phyloP scores from a whole-genome alignment of 2,329 filamentous ascomycete genomes.

The Erysiphe pulchra region DNA sequence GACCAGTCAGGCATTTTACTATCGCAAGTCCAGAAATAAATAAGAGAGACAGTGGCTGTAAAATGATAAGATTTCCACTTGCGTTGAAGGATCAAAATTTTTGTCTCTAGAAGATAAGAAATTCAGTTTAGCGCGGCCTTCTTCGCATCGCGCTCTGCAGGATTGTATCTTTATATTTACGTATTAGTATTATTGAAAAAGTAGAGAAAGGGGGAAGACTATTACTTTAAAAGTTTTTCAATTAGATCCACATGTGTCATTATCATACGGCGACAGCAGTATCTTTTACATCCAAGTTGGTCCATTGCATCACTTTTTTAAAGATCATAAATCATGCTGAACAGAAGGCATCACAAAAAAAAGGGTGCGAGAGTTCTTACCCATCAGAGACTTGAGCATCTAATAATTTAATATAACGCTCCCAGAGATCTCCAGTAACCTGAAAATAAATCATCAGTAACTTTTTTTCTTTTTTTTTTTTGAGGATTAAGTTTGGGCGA shows the following conservation, averaged over 20 bases:
- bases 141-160: conserved; percentile 20
- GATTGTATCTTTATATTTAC: conserved; percentile 18
- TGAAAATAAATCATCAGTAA: conserved; percentile 15
- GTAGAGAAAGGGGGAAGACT: background rate
- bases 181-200: conserved; percentile 3
- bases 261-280: conserved; percentile 97
- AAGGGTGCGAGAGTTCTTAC: conserved; percentile 17
- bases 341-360: too few relatives aligned
- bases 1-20: too few relatives aligned
- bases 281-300: conserved; percentile 72
- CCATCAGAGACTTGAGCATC: conserved; percentile 53
- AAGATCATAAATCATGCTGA: background rate
- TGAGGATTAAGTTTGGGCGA: background rate
- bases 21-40: too few relatives aligned
- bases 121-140: conserved; percentile 12
- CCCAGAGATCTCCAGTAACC: conserved; percentile 96
- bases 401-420: conserved; percentile 74
- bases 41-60: too few relatives aligned
- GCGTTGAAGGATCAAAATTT: too few relatives aligned
- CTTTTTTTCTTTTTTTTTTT: conserved; percentile 1
- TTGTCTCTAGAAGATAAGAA: too few relatives aligned
- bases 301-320: conserved; percentile 71
- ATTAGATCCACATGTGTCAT: conserved; percentile 99
- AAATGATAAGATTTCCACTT: too few relatives aligned
- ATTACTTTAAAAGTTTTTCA: conserved; percentile 84